Evolutionary conservation across 805 yeast species (phyloP).

Genomic region (Kurtzmaniella cleridarum): DNA sequence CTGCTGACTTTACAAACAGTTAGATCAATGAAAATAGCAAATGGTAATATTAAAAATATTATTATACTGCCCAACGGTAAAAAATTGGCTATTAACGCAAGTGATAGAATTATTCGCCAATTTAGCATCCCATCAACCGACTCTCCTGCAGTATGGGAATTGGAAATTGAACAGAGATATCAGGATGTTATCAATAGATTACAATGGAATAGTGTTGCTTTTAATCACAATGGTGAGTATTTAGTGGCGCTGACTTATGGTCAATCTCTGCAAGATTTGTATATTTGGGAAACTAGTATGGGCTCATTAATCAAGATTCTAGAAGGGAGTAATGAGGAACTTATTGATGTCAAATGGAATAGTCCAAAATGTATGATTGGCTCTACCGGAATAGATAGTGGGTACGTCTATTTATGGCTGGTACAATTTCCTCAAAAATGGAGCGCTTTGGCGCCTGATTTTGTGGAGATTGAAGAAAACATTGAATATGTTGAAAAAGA

Average conservation of each 20-base stretch:
- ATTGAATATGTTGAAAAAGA: constrained; percentile 83
- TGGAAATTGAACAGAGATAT: constrained; percentile 73
- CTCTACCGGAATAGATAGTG: constrained; percentile 82
- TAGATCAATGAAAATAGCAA: constrained; percentile 52
- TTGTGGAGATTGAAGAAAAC: constrained; percentile 90
- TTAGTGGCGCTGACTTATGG: constrained; percentile 87
- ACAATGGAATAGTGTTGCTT: constrained; percentile 81
- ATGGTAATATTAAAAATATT: constrained; percentile 66
- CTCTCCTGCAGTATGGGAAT: constrained; percentile 35
- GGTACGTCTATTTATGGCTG: constrained; percentile 78
- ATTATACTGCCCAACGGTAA: constrained; percentile 53
- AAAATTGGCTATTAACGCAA: constrained; percentile 66
- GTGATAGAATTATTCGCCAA: constrained; percentile 73
- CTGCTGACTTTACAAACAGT: constrained; percentile 29
- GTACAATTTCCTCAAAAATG: constrained; percentile 83
- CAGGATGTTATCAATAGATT: constrained; percentile 85
- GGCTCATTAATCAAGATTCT: constrained; percentile 85
- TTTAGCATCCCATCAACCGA: constrained; percentile 33
- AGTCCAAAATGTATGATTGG: constrained; percentile 65
- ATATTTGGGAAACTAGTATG: constrained; percentile 86
- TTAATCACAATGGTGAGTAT: constrained; percentile 73
- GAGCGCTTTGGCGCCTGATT: constrained; percentile 96
- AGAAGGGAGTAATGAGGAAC: constrained; percentile 87
- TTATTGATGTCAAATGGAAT: constrained; percentile 86
- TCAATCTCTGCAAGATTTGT: constrained; percentile 76